These are phyloP conservation scores for Lentinula edodes DNA, from an alignment of 768 basidiomycete genomes.

Conservation along the genomic window DNA sequence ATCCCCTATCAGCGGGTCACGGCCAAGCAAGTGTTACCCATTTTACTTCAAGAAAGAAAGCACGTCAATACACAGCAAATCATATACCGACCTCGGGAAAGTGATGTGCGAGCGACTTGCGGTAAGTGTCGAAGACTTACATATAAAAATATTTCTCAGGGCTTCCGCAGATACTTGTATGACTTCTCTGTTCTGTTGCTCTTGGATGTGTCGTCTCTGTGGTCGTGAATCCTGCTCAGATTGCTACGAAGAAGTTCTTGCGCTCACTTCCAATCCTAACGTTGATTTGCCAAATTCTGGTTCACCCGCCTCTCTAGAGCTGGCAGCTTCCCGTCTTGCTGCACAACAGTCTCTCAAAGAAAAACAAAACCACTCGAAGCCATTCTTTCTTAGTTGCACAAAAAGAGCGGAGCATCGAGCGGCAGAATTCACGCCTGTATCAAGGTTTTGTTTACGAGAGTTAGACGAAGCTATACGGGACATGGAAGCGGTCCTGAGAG, in stretches of 20 bases:
- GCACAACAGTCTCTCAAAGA: constrained; percentile 50
- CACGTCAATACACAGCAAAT: constrained; percentile 55
- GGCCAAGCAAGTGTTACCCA: constrained; percentile 62
- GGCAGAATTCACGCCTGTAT: constrained; percentile 72
- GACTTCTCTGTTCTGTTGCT: constrained; percentile 86
- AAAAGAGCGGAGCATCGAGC: constrained; percentile 65
- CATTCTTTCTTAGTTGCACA: constrained; percentile 71
- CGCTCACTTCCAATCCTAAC: constrained; percentile 24
- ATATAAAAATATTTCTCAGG: constrained; percentile 1
- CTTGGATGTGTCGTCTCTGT: constrained; percentile 89
- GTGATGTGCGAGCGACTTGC: constrained; percentile 79
- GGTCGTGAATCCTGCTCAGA: constrained; percentile 87
- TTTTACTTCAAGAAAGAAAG: constrained; percentile 55
- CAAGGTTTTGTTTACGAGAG: constrained; percentile 64
- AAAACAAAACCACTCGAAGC: constrained; percentile 58
- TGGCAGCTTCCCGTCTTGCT: constrained; percentile 31
- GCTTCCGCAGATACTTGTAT: constrained; percentile 74
- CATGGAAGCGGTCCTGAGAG: constrained; percentile 54
- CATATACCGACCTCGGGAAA: constrained; percentile 71
- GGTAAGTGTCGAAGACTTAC: constrained; percentile 40
- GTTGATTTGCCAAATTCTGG: not conserved
- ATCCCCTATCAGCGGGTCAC: constrained; percentile 48
- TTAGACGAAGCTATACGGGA: constrained; percentile 57
- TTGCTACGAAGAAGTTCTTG: constrained; percentile 67
- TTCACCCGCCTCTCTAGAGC: not conserved